phyloP scores from a whole-genome alignment of 1,139 yeast genomes.

The Magnusiomyces fungicola region DNA sequence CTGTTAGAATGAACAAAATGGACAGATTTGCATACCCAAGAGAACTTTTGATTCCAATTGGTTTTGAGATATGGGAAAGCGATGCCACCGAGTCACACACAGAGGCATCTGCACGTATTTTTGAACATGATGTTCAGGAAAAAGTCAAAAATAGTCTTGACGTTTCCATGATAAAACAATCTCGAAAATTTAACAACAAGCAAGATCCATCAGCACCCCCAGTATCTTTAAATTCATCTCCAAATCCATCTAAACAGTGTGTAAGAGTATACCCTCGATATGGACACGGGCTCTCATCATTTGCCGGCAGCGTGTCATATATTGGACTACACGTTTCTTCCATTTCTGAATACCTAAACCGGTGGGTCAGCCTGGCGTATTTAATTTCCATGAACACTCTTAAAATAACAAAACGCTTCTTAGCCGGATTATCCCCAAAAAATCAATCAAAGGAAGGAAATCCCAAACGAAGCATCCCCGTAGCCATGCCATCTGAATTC shows the following conservation, averaged over 20 bases:
- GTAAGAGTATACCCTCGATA: not conserved
- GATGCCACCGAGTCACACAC: not conserved
- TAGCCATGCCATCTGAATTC: not conserved
- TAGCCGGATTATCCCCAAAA: not conserved
- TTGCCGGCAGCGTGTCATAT: not conserved
- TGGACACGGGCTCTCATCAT: not conserved
- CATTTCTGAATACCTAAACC: not conserved
- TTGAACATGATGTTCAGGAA: not conserved
- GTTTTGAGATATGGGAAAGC: constrained; percentile 15
- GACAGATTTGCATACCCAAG: constrained; percentile 24
- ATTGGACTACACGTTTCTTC: not conserved
- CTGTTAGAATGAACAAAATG: constrained; percentile 25
- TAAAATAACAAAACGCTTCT: not conserved
- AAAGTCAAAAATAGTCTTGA: not conserved
- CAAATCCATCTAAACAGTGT: not conserved
- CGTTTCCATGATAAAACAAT: not conserved
- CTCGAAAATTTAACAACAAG: not conserved
- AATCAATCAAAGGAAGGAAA: not conserved
- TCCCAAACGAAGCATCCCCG: not conserved
- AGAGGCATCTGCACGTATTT: not conserved
- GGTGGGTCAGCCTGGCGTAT: not conserved
- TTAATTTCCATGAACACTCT: not conserved
- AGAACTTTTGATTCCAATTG: constrained; percentile 25
- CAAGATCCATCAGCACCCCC: not conserved
- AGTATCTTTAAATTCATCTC: not conserved